Evolutionary conservation across 2,329 filamentous ascomycete species (phyloP), one percentile per base, ranked within the genome.

Genomic region (Teratosphaeria nubilosa): DNA sequence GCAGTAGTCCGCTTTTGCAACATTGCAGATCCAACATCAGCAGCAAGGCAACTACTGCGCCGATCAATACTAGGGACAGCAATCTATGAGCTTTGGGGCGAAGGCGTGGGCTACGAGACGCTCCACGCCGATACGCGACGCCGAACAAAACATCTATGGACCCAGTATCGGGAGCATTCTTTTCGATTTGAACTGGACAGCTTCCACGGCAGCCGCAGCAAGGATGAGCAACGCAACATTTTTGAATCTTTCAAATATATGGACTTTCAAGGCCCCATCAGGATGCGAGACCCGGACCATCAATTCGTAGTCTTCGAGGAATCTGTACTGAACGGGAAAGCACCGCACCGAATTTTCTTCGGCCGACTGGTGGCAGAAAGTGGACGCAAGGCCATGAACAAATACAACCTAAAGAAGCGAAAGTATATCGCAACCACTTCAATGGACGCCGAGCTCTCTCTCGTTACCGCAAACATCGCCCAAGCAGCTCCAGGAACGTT

Each of bases 391-490:
- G 78, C 86, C 5, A 80, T 89, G 32, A 77, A 82, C 37, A 87
- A 81, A 25, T 95, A 91, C 68, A 91, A 96, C 71, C 80, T 99
- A 24, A 99, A 99, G 78, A 96, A 95, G 74, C 80, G 94, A 30
- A 81, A 82, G 45, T 99, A 99, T 70, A 97, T 99, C 67, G 90
- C 88, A 65, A 97, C 92, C 0, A 99, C 94, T 0, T 94, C 89
- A 52, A 97, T 99, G 94, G 94, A 99, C 70, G 88, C 92, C 0
- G 94, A 97, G 72, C 80, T 99, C 51, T 89, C 91, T 13, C 80
- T 99, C 0, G 78, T 99, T 24, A 96, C 91, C 0, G 94, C 92
- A 1, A 99, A 97, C 69, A 85, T 99, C 65, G 89, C 90, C 0
- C 82, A 89, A 14, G 91, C 91, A 0, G 86, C 78, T 0, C 88